Evolutionary conservation across 2,329 filamentous ascomycete species (phyloP).

Genomic region (Aspergillus puulaauensis): DNA sequence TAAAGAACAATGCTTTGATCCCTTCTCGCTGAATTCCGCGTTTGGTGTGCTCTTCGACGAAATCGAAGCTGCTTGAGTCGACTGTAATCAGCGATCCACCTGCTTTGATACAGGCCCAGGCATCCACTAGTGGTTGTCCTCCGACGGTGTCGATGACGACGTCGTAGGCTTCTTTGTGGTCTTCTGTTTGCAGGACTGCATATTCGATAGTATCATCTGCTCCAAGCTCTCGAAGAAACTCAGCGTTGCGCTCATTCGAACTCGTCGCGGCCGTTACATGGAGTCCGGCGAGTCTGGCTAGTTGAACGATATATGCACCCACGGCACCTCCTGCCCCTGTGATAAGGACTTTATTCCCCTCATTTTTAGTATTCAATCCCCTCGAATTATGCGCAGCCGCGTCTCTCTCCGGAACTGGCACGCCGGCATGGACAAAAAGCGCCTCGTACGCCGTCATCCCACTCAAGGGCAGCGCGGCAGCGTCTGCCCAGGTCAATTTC

Average conservation of each 20-base stretch:
- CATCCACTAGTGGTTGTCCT: conserved; percentile 19
- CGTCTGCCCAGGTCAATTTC: conserved; percentile 19
- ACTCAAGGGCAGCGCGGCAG: conserved; percentile 29
- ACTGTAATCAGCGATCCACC: conserved; percentile 25
- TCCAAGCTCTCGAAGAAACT: conserved; percentile 36
- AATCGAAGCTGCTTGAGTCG: conserved; percentile 29
- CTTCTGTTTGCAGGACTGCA: conserved; percentile 7
- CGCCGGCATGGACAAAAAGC: conserved; percentile 27
- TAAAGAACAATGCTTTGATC: conserved; percentile 16
- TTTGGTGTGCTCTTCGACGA: conserved; percentile 25
- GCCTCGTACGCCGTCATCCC: conserved; percentile 33
- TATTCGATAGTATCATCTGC: conserved; percentile 43
- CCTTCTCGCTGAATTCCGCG: conserved; percentile 16
- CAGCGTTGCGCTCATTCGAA: conserved; percentile 33
- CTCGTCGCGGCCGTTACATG: conserved; percentile 37
- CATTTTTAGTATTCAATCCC: background rate
- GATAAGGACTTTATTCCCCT: conserved; percentile 28
- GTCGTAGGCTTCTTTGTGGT: conserved; percentile 15
- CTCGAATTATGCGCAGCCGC: background rate
- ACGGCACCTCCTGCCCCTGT: conserved; percentile 41
- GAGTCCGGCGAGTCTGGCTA: conserved; percentile 32
- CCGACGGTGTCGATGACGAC: conserved; percentile 30
- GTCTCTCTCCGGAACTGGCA: background rate
- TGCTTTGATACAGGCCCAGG: conserved; percentile 22
- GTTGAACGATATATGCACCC: conserved; percentile 39